Base-by-base conservation (phyloP, 2,329 filamentous ascomycete genomes). In the Orbilia javanica region DNA sequence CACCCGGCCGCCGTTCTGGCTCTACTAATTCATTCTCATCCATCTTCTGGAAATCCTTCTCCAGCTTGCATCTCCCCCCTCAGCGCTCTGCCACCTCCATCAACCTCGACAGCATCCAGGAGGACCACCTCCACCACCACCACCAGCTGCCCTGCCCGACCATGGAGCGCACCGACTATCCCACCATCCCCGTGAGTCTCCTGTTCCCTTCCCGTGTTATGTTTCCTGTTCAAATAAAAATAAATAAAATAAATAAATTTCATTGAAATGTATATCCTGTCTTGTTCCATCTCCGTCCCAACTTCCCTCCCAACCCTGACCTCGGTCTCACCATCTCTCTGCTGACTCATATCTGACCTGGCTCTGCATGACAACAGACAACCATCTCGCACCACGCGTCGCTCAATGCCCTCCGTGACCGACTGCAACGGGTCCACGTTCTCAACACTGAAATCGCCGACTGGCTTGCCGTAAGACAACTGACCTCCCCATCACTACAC, bases 391-490 rank as follows among this genome's bases (percentile, higher is more conserved):
- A 73, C 55, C 75, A 79, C 67, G 69, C 75, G 64, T 89, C 96
- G 77, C 92, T 94, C 44, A 88, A 89, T 68, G 89, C 93, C 76
- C 89, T 98, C 82, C 92, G 91, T 84, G 94, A 97, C 82, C 93
- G 96, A 82, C 89, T 98, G 81, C 92, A 92, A 85, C 89, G 93
- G 85, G 95, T 98, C 83, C 89, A 89, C 82, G 93, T 91, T 84
- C 86, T 97, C 85, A 97, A 99, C 85, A 85, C 87, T 81, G 93
- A 97, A 83, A 93, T 99, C 82, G 95, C 95, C 84, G 95, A 98
- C 86, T 99, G 95, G 93, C 88, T 99, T 79, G 92, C 95, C 91
- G 94, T 97, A 90, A 85, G 85, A 70, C 11, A 22, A 18, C 48
- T 10, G 2, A 10, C 7, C 7, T 36, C 69, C 69, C 22, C 27